Percentiles rank a stretch among this genome's conserved stretches.
These are phyloP conservation scores for Dalbergia oliveri DNA, from an alignment of 306 rosid genomes.

Conservation along the genomic window DNA sequence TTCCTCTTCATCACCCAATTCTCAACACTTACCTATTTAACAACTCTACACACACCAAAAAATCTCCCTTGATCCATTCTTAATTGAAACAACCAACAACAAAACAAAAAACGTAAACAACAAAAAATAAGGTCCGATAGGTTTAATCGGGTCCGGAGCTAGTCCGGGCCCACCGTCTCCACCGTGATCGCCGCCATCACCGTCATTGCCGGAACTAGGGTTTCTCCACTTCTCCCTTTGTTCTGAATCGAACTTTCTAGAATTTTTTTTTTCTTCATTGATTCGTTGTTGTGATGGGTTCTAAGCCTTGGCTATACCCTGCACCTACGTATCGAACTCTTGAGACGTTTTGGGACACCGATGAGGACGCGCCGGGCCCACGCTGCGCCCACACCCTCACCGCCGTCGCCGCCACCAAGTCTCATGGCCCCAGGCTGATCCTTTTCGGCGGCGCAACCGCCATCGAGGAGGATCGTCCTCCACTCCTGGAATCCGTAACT, in stretches of 20 bases:
- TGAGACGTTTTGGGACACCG: constrained; percentile 84
- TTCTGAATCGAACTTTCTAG: neutral
- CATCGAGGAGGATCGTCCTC: constrained; percentile 91
- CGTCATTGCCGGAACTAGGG: constrained; percentile 40
- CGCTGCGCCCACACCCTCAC: constrained; percentile 94
- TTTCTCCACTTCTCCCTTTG: neutral
- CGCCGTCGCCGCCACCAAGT: constrained; percentile 86
- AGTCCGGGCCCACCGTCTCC: constrained; percentile 54
- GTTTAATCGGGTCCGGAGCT: constrained; percentile 53
- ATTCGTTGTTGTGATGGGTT: constrained; percentile 57
- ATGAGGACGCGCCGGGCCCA: constrained; percentile 94
- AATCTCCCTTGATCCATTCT: neutral
- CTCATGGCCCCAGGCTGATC: constrained; percentile 86
- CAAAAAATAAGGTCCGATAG: neutral
- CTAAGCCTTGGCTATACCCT: constrained; percentile 93
- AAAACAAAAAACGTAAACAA: neutral
- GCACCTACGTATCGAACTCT: constrained; percentile 80
- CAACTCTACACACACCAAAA: neutral
- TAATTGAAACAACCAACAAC: neutral
- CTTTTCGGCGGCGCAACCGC: constrained; percentile 98
- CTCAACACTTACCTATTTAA: neutral
- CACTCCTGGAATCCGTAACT: constrained; percentile 88
- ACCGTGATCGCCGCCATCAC: constrained; percentile 6
- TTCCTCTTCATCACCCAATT: neutral
- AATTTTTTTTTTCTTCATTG: neutral